These are phyloP conservation scores for Aplosporella prunicola DNA, from an alignment of 2,329 filamentous ascomycete genomes.

Conservation along the genomic window DNA sequence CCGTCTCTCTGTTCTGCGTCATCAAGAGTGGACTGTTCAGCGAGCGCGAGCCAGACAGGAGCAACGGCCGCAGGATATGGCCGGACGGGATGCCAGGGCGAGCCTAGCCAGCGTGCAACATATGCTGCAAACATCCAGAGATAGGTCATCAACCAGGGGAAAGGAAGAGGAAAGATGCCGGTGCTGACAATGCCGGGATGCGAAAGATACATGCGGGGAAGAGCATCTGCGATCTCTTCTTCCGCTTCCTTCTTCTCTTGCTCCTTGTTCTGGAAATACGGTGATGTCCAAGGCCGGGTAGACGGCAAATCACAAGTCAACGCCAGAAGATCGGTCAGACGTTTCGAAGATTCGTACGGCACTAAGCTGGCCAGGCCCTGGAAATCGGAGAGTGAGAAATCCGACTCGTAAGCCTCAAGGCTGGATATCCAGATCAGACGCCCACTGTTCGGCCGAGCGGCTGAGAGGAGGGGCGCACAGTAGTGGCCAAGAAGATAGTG, in stretches of 20 bases:
- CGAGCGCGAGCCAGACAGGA: slow-evolving; percentile 68
- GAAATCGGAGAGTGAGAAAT: slow-evolving; percentile 60
- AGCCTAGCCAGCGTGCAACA: slow-evolving; percentile 67
- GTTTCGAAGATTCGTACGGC: slow-evolving; percentile 81
- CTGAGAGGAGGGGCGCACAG: slow-evolving; percentile 59
- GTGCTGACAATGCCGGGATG: slow-evolving; percentile 86
- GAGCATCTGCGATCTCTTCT: slow-evolving; percentile 11
- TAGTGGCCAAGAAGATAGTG: slow-evolving; percentile 85
- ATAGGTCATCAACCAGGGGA: slow-evolving; percentile 60
- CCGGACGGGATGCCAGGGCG: slow-evolving; percentile 76
- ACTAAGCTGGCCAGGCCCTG: slow-evolving; percentile 55
- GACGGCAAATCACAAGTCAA: slow-evolving; percentile 62
- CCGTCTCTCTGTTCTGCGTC: slow-evolving; percentile 40
- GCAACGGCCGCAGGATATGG: slow-evolving; percentile 68
- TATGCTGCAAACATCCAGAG: slow-evolving; percentile 54
- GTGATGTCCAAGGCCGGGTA: slow-evolving; percentile 45
- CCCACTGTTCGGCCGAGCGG: slow-evolving; percentile 40
- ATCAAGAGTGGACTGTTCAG: slow-evolving; percentile 54
- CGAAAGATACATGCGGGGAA: slow-evolving; percentile 61
- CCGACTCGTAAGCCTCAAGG: slow-evolving; percentile 55
- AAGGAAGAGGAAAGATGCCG: slow-evolving; percentile 64
- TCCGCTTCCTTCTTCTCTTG: slow-evolving; percentile 16
- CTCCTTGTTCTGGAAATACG: slow-evolving; percentile 41
- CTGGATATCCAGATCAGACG: slow-evolving; percentile 83
- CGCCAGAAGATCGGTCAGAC: slow-evolving; percentile 74